Base-by-base conservation (phyloP, 2,329 filamentous ascomycete species). In the Colletotrichum sp. region DNA sequence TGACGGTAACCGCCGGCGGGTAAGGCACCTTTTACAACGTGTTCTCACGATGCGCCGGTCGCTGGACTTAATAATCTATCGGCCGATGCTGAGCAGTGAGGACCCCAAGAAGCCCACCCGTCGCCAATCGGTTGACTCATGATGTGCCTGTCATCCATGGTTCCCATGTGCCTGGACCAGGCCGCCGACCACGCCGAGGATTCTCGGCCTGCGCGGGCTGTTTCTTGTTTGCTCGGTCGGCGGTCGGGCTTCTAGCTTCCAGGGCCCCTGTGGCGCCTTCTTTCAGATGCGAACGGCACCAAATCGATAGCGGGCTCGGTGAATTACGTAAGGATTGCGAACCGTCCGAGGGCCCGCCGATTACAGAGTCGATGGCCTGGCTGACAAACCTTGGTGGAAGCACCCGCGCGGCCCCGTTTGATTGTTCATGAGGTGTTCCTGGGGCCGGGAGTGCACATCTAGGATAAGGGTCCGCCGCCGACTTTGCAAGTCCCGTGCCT, bases 101-200 rank as follows among this genome's bases (percentile, higher is more conserved):
- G 10, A 43, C 43, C 10, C 52, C 62, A 43, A 71, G 70, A 32
- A 60, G 43, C 43, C 55, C 30, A 30, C 70, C 38, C 64, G 32
- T 38, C 52, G 58, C 43, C 32, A 24, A 60, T 64, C 70, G 58
- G 71, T 73, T 73, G 71, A 73, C 71, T 70, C 71, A 70, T 73
- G 62, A 43, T 67, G 55, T 64, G 70, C 70, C 60, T 71, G 70
- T 71, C 48, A 67, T 48, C 61, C 61, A 60, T 67, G 34, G 56
- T 60, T 38, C 34, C 61, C 61, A 60, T 71, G 34, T 65, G 66
- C 55, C 34, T 43, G 56, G 10, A 52, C 62, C 65, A 62, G 56
- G 36, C n/a, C 52, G 38, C 73, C 72, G 62, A 75, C 18, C 28
- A n/a, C 71, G 52, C 71, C 72, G 72, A 72, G 69, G 68, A 38